phyloP scores from a whole-genome alignment of 2,329 filamentous ascomycete species.

The Bipolaris gigantea region DNA sequence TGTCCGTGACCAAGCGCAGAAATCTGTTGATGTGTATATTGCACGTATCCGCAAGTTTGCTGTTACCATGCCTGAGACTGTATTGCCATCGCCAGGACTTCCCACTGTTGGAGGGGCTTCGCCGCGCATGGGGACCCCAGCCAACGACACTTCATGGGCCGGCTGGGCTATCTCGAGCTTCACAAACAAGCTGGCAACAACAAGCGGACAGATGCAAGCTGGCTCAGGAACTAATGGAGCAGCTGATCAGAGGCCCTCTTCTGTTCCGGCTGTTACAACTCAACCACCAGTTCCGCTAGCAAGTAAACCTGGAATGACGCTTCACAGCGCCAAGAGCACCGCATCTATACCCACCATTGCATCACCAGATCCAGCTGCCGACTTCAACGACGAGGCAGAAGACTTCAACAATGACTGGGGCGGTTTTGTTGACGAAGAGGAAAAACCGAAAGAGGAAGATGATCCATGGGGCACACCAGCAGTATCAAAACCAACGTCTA shows the following conservation, averaged over 20 bases:
- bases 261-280: conserved; percentile 50
- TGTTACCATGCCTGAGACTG: conserved; percentile 76
- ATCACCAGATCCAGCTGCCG: conserved; percentile 54
- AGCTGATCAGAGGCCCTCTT: conserved; percentile 52
- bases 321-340: conserved; percentile 31
- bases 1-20: conserved; percentile 86
- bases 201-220: conserved; percentile 81
- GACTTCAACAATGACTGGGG: conserved; percentile 76
- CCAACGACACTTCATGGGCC: conserved; percentile 73
- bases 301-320: conserved; percentile 40
- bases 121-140: conserved; percentile 79
- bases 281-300: conserved; percentile 56
- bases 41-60: conserved; percentile 79
- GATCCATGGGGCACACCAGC: conserved; percentile 55
- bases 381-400: conserved; percentile 53
- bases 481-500: conserved; percentile 40
- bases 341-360: conserved; percentile 32
- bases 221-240: conserved; percentile 38
- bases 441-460: conserved; percentile 52
- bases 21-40: conserved; percentile 84
- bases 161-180: conserved; percentile 99
- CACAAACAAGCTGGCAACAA: conserved; percentile 86
- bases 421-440: conserved; percentile 63
- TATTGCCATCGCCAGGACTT: conserved; percentile 64
- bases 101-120: conserved; percentile 52